These are phyloP conservation scores for Trichosporon asahii DNA, from an alignment of 1,284 basidiomycete genomes.

Conservation along the genomic window DNA sequence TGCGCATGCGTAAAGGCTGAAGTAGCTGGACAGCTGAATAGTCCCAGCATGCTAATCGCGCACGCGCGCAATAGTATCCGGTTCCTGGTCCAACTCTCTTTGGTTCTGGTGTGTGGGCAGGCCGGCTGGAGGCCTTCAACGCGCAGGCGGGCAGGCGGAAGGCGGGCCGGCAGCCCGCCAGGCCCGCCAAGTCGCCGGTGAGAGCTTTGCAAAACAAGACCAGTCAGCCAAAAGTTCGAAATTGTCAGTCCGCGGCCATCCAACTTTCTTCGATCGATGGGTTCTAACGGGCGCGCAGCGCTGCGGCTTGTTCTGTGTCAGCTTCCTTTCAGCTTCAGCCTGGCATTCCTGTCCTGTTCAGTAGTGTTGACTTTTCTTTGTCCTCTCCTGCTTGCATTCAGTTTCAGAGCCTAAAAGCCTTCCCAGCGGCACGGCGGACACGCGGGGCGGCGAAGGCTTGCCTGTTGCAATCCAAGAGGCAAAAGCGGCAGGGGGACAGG, in stretches of 20 bases:
- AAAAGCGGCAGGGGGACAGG: not conserved
- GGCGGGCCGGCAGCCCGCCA: not conserved
- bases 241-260: not conserved
- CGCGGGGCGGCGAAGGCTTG: not conserved
- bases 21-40: not conserved
- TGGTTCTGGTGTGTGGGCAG: not conserved
- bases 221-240: not conserved
- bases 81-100: slow-evolving; percentile 1
- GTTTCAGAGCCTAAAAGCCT: not conserved
- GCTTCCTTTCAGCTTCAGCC: not conserved
- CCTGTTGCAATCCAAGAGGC: not conserved
- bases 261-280: not conserved
- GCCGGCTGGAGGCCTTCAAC: not conserved
- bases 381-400: not conserved
- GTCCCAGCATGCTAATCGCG: not conserved
- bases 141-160: not conserved
- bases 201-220: not conserved
- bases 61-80: not conserved
- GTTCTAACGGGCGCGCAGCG: not conserved
- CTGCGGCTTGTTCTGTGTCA: not conserved
- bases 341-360: not conserved
- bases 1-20: slow-evolving; percentile 1
- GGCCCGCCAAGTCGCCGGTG: not conserved
- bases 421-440: not conserved
- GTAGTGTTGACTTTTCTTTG: not conserved